Evolutionary conservation across 1,139 yeast species (phyloP), one percentile per base, ranked within the genome.

Genomic region (Candida gigantensis): DNA sequence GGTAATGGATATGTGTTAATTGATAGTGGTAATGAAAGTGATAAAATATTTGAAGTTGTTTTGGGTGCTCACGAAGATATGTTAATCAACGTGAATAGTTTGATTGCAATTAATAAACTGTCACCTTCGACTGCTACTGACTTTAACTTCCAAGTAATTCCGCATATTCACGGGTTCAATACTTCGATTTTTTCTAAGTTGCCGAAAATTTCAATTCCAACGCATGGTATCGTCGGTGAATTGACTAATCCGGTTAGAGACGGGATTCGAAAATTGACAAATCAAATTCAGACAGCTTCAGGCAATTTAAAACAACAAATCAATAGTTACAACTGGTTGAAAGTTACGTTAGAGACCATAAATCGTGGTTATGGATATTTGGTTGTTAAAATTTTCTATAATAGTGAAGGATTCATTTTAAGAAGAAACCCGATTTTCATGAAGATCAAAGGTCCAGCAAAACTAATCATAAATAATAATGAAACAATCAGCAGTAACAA

Each of bases 1-100:
- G 78, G 78, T 0, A 54, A 55, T 15, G 79, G 78, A 0, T 47
- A 44, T 5, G 32, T 72, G 7, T 65, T 72, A 2, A 42, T 72
- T 13, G 58, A 65, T 28, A 66, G 68, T 3, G 51, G 59, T 28
- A 66, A 68, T 3, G 51, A 59, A 1, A 68, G 70, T 16, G n/a
- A 25, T 14, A 63, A 62, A 30, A 42, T 69, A 2, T 48, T 61
- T 14, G 59, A 65, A 28, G 35, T 72, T 6, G 47, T 57, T 12
- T 42, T 74, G 16, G 41, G 37, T 4, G 47, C 51, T 8, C 55
- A 51, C 3, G 77, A 73, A 46, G 47, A 57, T 11, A 45, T 72
- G 3, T 47, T 58, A 12, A 52, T 72, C 1, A 62, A 58, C 36
- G 68, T 74, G 2, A 51, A 54, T 28, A 51, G 63, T 21, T 47